Conservation (phyloP, 1,284 basidiomycete genomes). For the Ceratobasidium sp. region DNA sequence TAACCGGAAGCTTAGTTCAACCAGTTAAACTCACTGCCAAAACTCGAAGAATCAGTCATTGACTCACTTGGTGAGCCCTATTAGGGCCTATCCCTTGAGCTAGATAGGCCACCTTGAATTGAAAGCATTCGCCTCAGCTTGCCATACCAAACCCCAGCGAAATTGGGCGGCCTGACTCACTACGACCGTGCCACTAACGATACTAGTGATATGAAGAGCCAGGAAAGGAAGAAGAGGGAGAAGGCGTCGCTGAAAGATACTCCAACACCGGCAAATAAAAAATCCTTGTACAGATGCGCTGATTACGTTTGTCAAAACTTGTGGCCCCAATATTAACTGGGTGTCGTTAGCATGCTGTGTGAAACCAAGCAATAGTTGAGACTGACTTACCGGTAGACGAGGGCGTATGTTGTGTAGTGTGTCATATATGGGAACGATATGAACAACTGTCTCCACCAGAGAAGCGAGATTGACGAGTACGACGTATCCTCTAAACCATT, state of each 20-base stretch:
- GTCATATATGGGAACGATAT: neutral
- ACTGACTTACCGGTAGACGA: neutral
- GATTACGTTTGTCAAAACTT: neutral
- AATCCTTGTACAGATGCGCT: conserved; percentile 25
- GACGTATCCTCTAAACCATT: conserved; percentile 31
- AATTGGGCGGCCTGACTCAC: neutral
- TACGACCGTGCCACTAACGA: conserved; percentile 3
- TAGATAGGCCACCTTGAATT: neutral
- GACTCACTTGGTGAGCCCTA: neutral
- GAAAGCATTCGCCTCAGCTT: neutral
- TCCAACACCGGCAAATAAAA: conserved; percentile 34
- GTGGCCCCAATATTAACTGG: neutral
- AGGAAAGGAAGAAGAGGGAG: conserved; percentile 17
- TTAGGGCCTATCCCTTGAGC: neutral
- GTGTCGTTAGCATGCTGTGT: neutral
- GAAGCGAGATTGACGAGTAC: neutral
- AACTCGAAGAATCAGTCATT: neutral
- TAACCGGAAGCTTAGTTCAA: neutral
- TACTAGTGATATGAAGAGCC: neutral
- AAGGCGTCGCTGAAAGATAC: conserved; percentile 14
- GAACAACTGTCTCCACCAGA: conserved; percentile 2
- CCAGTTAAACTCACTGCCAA: neutral
- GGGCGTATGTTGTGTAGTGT: neutral
- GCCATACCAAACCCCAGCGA: neutral
- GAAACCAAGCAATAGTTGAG: neutral